Conservation (phyloP, 2,329 filamentous ascomycete species). For the Scedosporium aurantiacum region DNA sequence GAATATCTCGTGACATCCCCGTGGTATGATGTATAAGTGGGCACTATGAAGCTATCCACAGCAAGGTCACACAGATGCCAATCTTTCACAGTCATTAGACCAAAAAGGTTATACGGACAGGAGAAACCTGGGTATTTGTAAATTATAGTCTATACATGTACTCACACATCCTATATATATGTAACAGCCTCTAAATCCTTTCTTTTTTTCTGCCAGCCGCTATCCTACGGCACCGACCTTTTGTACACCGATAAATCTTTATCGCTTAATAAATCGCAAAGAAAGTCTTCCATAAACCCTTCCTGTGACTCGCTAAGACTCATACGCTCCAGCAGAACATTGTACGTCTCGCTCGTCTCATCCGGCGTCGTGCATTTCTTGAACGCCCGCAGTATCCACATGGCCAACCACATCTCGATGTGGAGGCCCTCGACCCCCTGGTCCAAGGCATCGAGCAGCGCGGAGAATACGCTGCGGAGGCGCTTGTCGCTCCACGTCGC, state of each 20-base stretch:
- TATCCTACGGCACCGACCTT: not conserved
- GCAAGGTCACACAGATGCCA: not conserved
- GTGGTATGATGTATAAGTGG: not conserved
- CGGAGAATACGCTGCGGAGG: constrained; percentile 57
- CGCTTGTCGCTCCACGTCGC: constrained; percentile 57
- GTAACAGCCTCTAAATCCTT: not conserved
- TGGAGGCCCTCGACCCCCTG: constrained; percentile 32
- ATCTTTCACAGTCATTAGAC: not conserved
- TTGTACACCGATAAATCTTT: constrained; percentile 12
- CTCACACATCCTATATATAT: not conserved
- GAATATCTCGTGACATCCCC: not conserved
- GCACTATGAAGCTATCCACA: no score
- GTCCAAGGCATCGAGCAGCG: constrained; percentile 48
- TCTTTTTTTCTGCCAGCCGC: constrained; percentile 5
- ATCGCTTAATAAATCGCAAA: constrained; percentile 16
- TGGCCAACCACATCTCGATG: constrained; percentile 49
- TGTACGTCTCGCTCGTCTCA: constrained; percentile 43
- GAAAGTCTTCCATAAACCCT: constrained; percentile 30
- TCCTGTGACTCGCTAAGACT: constrained; percentile 35
- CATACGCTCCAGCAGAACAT: constrained; percentile 37
- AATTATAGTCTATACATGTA: not conserved
- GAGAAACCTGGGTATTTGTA: not conserved
- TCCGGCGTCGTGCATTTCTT: constrained; percentile 43
- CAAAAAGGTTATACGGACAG: not conserved
- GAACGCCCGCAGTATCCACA: constrained; percentile 54